Evolutionary conservation across 345 rosid species (phyloP), one percentile per base, ranked within the genome.

Genomic region (Pugionium cornutum): DNA sequence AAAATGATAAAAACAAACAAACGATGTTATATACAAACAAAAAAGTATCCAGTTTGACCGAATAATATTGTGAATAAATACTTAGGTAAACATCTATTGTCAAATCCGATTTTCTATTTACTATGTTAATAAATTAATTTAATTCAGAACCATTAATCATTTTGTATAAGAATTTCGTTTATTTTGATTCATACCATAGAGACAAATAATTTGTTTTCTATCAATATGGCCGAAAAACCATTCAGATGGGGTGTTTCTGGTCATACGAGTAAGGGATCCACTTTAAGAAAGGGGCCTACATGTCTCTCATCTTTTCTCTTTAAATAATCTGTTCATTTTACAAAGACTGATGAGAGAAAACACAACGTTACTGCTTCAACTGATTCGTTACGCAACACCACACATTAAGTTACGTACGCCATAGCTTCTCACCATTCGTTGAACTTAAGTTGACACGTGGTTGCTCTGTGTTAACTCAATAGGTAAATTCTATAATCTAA

Each of bases 171-270:
- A 18, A 41, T 58, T 41, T 41, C 10, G 29, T 41, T 29, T 43
- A 50, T 58, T 58, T 41, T 58, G 31, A 32, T 53, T 53, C 54
- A 69, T 35, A 68, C 66, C 47, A 34, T 32, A 44, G 41, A 4
- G 69, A 55, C 64, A 70, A 72, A 50, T 7, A 65, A 58, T 50
- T 65, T 58, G 70, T 51, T 31, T 58, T 58, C 5, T 66, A 37
- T 52, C 25, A 73, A 73, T 44, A 59, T 66, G 72, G 46, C 62
- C 51, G 6, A 31, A 36, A 58, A 73, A 73, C 72, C 62, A 73
- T 66, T 66, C 76, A 73, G 67, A 54, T 66, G 76, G 71, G 34
- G 45, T 73, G 76, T 73, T 73, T 66, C 32, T 7, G 39, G 76
- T 71, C 58, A 70, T 26, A 70, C 64, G 28, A 33, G 26, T 10